Conservation (phyloP, 495 filamentous ascomycete species). For the Tetracladium setigerum region DNA sequence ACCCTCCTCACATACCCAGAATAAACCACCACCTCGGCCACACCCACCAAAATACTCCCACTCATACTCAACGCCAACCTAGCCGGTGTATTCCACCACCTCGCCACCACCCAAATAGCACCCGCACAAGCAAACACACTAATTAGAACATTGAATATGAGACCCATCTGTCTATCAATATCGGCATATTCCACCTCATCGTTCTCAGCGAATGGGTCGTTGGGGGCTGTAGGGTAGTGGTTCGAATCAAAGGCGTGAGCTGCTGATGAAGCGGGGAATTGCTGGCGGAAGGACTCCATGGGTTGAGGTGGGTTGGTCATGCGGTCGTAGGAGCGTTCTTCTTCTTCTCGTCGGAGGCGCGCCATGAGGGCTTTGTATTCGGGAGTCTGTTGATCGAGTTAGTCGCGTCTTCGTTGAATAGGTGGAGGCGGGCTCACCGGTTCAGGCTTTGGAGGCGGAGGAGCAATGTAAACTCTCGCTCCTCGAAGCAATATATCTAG, state of each 20-base stretch:
- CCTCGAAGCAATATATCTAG: constrained; percentile 65
- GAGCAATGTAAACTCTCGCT: constrained; percentile 65
- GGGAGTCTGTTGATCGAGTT: constrained; percentile 45
- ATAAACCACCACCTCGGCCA: constrained; percentile 86
- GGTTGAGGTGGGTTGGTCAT: constrained; percentile 56
- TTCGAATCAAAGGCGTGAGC: constrained; percentile 40
- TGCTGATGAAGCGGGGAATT: constrained; percentile 39
- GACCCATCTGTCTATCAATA: constrained; percentile 64
- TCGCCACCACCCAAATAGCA: constrained; percentile 65
- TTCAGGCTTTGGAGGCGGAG: constrained; percentile 68
- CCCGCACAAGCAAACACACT: constrained; percentile 63
- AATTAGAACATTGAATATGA: constrained; percentile 67
- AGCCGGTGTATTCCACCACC: constrained; percentile 61
- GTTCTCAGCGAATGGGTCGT: constrained; percentile 43
- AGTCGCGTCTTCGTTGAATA: background rate
- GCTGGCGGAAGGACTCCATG: constrained; percentile 48
- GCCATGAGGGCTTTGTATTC: constrained; percentile 91
- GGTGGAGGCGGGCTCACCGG: constrained; percentile 53
- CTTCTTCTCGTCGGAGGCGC: constrained; percentile 69
- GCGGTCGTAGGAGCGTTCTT: constrained; percentile 69
- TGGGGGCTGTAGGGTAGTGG: constrained; percentile 26
- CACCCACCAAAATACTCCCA: constrained; percentile 61
- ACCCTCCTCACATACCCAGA: constrained; percentile 76
- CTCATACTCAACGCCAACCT: constrained; percentile 62
- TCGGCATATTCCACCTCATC: constrained; percentile 55